Evolutionary conservation across 192 early-diverging fungal species (phyloP).

Genomic region (Thoreauomyces humboldtii): DNA sequence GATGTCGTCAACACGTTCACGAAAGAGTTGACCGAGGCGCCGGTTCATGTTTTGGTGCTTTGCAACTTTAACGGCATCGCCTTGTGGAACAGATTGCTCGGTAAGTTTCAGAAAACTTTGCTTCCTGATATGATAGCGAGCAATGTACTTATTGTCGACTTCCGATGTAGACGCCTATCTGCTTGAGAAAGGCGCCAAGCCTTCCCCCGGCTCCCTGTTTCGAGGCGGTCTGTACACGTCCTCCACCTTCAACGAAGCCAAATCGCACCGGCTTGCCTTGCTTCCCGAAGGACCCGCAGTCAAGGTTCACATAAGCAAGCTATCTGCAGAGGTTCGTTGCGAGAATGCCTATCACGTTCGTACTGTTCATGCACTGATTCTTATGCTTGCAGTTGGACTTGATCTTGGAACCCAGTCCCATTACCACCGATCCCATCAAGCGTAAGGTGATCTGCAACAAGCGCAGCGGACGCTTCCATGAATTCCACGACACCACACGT

Average conservation of each 20-base stretch:
- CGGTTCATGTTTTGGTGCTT: slow-evolving; percentile 7
- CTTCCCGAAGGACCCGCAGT: slow-evolving; percentile 15
- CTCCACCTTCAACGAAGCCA: background rate
- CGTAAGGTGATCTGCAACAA: slow-evolving; percentile 6
- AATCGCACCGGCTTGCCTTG: background rate
- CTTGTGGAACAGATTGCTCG: background rate
- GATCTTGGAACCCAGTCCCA: no score
- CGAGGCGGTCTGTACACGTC: slow-evolving; percentile 1
- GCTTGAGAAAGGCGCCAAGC: no score
- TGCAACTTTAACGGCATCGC: slow-evolving; percentile 14
- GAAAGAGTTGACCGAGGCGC: slow-evolving; percentile 9
- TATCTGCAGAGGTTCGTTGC: no score
- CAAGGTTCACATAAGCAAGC: no score
- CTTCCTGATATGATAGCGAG: no score
- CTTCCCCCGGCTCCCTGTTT: slow-evolving; percentile 3
- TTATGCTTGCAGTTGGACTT: no score
- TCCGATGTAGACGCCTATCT: no score
- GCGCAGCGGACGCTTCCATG: background rate
- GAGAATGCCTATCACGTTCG: no score
- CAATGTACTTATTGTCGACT: no score
- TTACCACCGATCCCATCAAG: no score
- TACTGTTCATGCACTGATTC: no score
- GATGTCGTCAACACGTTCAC: background rate
- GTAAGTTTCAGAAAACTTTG: no score
- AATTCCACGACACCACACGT: background rate